These are phyloP conservation scores for Diplosphaera chodatii DNA, from an alignment of 139 green algal species.

Conservation along the genomic window DNA sequence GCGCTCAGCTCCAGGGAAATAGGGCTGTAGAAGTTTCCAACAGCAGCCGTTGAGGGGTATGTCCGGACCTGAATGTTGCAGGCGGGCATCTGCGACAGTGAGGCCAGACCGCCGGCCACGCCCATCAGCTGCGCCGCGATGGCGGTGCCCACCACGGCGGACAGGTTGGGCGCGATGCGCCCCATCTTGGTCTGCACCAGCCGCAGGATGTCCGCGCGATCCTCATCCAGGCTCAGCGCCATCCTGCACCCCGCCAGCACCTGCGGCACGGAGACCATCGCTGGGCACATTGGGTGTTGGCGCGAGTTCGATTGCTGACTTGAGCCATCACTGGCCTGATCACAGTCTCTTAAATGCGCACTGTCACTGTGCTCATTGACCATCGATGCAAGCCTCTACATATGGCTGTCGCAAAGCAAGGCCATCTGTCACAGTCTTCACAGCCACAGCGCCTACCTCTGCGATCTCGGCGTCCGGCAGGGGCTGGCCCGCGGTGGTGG, in stretches of 20 bases:
- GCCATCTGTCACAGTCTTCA: no score
- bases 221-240: conserved; percentile 74
- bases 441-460: neutral
- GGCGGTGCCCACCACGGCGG: conserved; percentile 74
- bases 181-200: conserved; percentile 88
- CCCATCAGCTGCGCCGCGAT: conserved; percentile 91
- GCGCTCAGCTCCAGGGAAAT: no score
- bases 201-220: conserved; percentile 72
- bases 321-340: no score
- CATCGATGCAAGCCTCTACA: no score
- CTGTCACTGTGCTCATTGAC: no score
- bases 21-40: no score
- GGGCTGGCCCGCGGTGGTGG: conserved; percentile 80
- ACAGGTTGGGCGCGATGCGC: conserved; percentile 92
- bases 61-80: conserved; percentile 96
- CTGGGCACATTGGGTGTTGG: no score
- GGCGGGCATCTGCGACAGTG: conserved; percentile 84
- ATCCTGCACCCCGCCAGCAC: conserved; percentile 69
- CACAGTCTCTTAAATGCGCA: no score
- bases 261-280: no score
- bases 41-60: no score
- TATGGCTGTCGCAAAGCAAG: no score
- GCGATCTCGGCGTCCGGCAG: conserved; percentile 54
- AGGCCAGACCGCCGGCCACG: conserved; percentile 79
- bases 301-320: no score